Evolutionary conservation across 495 filamentous ascomycete species (phyloP), one percentile per base, ranked within the genome.

Genomic region (Letharia columbiana): DNA sequence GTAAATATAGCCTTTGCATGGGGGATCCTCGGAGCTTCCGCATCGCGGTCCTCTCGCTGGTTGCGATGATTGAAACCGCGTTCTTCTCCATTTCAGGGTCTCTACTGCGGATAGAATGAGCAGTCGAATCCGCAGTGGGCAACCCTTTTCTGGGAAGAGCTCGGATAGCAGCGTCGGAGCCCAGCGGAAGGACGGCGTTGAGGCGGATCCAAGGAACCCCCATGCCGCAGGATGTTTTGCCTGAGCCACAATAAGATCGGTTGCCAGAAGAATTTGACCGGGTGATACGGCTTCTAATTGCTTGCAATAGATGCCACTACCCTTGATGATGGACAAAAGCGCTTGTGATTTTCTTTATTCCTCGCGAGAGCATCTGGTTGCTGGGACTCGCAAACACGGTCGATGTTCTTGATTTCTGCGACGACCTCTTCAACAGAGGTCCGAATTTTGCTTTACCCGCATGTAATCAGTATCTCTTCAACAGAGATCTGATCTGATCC

Each of bases 381-480:
- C 18, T 18, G 9, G 59, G 11, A 7, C 10, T 61, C 47, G 60
- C 60, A 61, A 11, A 31, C 60, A 61, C 60, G 0, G 60, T 61
- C 60, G 5, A 11, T 17, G 1, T 20, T 18, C 13, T 18, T 33
- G 40, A 18, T 35, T 47, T 17, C 28, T 61, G 39, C 39, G 60
- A 61, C 0, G 28, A 18, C 3, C 60, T 61, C 41, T 61, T 61
- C 60, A 61, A 61, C 60, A 47, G 33, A 31, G 60, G 40, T 31
- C 9, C n/a, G 37, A 61, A 28, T 3, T 18, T 47, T 5, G 23
- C 23, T 47, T 20, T 47, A 17, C 3, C 9, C 8, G 15, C 15
- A 31, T 20, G 11, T 35, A 35, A 12, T 45, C 33, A 5, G 6
- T 28, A 18, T 44, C 4, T 47, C 60, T 61, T 61, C 41, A 45